These are phyloP conservation scores for Ephemerocybe angulata DNA, from an alignment of 768 basidiomycete species.

Conservation along the genomic window DNA sequence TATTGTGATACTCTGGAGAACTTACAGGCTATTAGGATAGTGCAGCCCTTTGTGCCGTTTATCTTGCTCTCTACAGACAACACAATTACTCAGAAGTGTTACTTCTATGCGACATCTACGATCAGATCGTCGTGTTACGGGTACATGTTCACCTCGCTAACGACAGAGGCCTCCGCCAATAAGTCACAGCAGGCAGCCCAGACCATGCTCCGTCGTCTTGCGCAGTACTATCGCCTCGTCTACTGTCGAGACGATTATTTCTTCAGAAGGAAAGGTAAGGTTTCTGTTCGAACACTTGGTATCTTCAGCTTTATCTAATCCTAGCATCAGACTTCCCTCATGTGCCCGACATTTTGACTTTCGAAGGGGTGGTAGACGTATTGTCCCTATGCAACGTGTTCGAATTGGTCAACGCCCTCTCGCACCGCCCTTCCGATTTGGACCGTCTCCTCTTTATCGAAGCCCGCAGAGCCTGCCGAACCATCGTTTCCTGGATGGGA, in stretches of 20 bases:
- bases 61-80: not conserved
- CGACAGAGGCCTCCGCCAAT: not conserved
- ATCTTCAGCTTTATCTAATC: no score
- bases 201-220: not conserved
- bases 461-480: not conserved
- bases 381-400: not conserved
- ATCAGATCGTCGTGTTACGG: not conserved
- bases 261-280: not conserved
- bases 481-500: not conserved
- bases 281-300: not conserved
- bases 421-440: not conserved
- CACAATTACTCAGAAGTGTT: not conserved
- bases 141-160: not conserved
- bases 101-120: not conserved
- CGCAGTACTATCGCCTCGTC: not conserved
- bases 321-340: not conserved
- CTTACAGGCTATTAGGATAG: not conserved
- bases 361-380: not conserved
- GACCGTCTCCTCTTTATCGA: not conserved
- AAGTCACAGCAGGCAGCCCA: not conserved
- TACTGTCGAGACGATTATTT: not conserved
- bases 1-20: not conserved
- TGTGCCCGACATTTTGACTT: not conserved
- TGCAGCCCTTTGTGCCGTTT: not conserved
- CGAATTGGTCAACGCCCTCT: not conserved